These are phyloP conservation scores for Nissolia schottii DNA, from an alignment of 306 rosid species.

Conservation along the genomic window DNA sequence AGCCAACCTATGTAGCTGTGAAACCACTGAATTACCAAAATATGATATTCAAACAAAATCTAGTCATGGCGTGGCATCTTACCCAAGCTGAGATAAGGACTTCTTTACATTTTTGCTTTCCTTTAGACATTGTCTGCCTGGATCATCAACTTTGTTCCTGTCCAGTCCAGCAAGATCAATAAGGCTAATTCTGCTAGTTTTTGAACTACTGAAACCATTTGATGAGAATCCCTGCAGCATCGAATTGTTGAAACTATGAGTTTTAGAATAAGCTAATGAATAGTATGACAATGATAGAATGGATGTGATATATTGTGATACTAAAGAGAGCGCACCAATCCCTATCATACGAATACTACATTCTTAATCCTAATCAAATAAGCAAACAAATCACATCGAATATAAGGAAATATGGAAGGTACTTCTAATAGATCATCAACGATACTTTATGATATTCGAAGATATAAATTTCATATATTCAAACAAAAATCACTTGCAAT, in stretches of 20 bases:
- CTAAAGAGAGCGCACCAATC: too few species aligned
- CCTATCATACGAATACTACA: not conserved
- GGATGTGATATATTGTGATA: not conserved
- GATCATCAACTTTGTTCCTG: constrained; percentile 57
- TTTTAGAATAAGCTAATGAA: not conserved
- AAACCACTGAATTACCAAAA: not conserved
- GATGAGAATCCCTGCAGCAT: constrained; percentile 61
- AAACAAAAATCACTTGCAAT: constrained; percentile 14
- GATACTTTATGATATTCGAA: not conserved
- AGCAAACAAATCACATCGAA: too few species aligned
- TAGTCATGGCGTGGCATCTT: constrained; percentile 34
- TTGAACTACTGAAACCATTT: constrained; percentile 83
- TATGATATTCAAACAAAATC: not conserved
- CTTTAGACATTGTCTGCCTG: constrained; percentile 50
- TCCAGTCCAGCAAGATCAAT: constrained; percentile 92
- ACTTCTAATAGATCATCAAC: not conserved
- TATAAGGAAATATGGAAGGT: not conserved
- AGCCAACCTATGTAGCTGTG: not conserved
- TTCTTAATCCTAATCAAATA: not conserved
- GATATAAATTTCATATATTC: not conserved
- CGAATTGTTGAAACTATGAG: not conserved
- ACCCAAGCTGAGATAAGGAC: constrained; percentile 90
- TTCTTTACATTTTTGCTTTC: constrained; percentile 72
- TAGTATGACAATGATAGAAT: not conserved
- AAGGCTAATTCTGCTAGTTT: constrained; percentile 87